Evolutionary conservation across 176 grass and related monocot genomes (phyloP).

Genomic region (Triticum aestivum): DNA sequence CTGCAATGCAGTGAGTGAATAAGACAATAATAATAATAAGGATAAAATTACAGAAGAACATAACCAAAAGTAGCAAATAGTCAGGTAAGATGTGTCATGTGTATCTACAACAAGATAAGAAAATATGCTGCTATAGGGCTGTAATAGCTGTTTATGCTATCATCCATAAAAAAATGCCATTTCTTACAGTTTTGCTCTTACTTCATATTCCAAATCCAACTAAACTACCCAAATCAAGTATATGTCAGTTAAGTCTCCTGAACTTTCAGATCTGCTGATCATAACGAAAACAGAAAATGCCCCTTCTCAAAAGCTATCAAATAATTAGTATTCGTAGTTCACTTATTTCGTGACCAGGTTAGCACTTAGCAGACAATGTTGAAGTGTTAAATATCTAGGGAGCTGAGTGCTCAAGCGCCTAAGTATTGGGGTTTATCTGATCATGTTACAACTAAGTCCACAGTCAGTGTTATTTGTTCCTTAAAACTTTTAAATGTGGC

Average conservation of each 20-base stretch:
- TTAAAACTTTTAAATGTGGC: neutral
- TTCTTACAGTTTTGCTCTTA: neutral
- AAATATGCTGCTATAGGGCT: neutral
- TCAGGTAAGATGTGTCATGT: neutral
- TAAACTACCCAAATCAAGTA: constrained; percentile 4
- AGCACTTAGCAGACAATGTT: neutral
- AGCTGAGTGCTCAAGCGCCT: neutral
- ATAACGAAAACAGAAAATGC: neutral
- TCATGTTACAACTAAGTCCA: neutral
- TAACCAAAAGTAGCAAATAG: constrained; percentile 6
- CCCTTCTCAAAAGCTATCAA: neutral
- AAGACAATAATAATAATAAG: constrained; percentile 3
- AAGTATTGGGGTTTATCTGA: neutral
- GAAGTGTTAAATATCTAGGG: constrained; percentile 6
- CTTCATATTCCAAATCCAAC: constrained; percentile 8
- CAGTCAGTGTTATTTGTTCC: neutral
- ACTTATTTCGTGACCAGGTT: neutral
- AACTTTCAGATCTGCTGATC: neutral
- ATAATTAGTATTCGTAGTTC: neutral
- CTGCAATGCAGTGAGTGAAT: constrained; percentile 18
- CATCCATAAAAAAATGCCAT: neutral
- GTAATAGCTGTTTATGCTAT: constrained; percentile 15
- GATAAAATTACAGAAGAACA: neutral
- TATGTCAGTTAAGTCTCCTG: constrained; percentile 5
- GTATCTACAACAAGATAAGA: neutral